Conservation (phyloP, 768 basidiomycete genomes). For the Naganishia onofrii region DNA sequence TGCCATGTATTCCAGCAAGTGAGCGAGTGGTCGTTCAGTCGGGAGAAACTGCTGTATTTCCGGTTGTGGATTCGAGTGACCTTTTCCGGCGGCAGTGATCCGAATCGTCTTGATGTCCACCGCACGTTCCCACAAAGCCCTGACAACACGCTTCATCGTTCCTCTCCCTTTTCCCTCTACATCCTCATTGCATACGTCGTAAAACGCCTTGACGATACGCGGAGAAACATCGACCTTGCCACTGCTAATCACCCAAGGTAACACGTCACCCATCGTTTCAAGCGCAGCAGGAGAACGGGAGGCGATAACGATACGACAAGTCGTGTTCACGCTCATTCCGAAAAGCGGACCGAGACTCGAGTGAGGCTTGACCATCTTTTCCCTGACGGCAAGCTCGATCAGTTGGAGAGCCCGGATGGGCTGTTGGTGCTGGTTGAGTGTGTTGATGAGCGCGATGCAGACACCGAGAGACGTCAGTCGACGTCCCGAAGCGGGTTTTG, state of each 20-base stretch:
- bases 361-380: conserved; percentile 2
- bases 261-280: not conserved
- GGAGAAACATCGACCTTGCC: not conserved
- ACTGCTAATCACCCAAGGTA: not conserved
- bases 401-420: not conserved
- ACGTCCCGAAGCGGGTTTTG: not conserved
- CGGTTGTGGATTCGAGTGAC: not conserved
- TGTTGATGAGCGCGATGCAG: conserved; percentile 10
- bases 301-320: conserved; percentile 1
- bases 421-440: not conserved
- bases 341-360: not conserved
- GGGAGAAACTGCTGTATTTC: conserved; percentile 4
- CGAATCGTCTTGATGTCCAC: not conserved
- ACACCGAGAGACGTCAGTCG: conserved; percentile 6
- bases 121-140: not conserved
- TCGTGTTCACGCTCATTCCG: not conserved
- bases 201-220: conserved; percentile 8
- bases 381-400: not conserved
- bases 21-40: conserved; percentile 9
- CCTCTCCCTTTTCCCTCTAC: not conserved
- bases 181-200: not conserved
- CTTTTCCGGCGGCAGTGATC: not conserved
- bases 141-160: conserved; percentile 1
- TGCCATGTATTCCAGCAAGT: conserved; percentile 6
- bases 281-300: not conserved